phyloP scores from a whole-genome alignment of 1,284 basidiomycete species.

The Caloboletus inedulis region DNA sequence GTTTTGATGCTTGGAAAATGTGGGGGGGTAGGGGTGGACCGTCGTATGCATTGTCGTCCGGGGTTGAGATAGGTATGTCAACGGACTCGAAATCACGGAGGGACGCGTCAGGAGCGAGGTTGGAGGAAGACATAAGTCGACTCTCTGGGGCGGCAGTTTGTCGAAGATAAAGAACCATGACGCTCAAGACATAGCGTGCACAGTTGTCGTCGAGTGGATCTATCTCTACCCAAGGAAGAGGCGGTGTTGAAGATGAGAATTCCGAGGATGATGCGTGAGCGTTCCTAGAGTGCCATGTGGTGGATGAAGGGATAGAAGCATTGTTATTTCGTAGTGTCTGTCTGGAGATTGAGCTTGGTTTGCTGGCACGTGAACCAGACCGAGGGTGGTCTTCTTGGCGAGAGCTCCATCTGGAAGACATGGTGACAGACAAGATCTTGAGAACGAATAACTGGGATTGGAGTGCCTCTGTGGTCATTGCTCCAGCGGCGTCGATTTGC shows the following conservation, averaged over 20 bases:
- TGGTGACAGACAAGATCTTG: conserved; percentile 75
- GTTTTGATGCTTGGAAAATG: conserved; percentile 31
- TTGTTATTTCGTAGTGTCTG: conserved; percentile 15
- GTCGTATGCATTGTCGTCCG: conserved; percentile 20
- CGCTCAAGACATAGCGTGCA: conserved; percentile 81
- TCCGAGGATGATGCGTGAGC: conserved; percentile 39
- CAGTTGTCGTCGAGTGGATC: conserved; percentile 81
- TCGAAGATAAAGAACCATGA: conserved; percentile 79
- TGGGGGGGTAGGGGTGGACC: conserved; percentile 32
- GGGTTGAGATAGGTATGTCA: conserved; percentile 39
- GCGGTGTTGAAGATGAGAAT: conserved; percentile 36
- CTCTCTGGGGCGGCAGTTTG: conserved; percentile 62
- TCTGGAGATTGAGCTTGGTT: conserved; percentile 28
- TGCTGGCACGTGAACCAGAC: conserved; percentile 42
- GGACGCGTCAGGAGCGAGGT: conserved; percentile 60
- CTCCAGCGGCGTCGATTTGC: conserved; percentile 51
- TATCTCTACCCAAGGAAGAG: conserved; percentile 59
- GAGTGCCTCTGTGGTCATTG: conserved; percentile 67
- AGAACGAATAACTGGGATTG: conserved; percentile 90
- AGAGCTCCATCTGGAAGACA: conserved; percentile 74
- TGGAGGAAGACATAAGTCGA: conserved; percentile 61
- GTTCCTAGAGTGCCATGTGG: conserved; percentile 32
- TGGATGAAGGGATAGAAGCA: conserved; percentile 15
- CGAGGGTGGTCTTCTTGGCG: conserved; percentile 38
- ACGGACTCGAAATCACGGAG: conserved; percentile 69